Percentiles rank a stretch among this genome's conserved stretches.
Conservation (phyloP, 805 yeast species). For the Yamadazyma scolyti region DNA sequence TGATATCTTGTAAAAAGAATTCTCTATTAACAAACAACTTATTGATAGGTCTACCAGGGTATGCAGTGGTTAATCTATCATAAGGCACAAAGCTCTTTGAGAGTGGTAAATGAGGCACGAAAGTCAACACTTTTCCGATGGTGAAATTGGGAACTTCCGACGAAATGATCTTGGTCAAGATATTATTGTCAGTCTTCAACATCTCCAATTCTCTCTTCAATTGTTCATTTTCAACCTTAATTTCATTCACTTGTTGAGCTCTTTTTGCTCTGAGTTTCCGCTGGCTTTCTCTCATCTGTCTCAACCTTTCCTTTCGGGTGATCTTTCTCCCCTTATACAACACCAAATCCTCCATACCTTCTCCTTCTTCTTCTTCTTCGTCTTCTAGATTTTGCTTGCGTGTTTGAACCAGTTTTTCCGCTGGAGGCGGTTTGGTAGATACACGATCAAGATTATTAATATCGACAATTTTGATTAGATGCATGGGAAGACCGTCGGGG, state of each 20-base stretch:
- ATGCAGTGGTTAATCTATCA: slow-evolving; percentile 3
- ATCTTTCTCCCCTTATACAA: slow-evolving; percentile 7
- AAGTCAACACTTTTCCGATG: slow-evolving; percentile 4
- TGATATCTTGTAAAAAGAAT: neutral
- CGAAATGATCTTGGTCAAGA: slow-evolving; percentile 1
- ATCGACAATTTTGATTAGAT: too few relatives aligned
- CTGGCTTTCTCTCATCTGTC: slow-evolving; percentile 9
- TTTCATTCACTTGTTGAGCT: neutral
- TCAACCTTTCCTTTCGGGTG: slow-evolving; percentile 4
- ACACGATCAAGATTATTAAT: neutral
- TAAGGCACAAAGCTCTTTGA: slow-evolving; percentile 1
- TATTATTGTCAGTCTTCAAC: slow-evolving; percentile 1
- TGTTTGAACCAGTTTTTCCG: too few relatives aligned
- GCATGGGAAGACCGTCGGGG: too few relatives aligned
- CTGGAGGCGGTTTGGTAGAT: neutral
- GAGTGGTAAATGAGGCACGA: slow-evolving; percentile 2
- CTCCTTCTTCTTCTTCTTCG: too few relatives aligned
- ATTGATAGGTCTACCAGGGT: neutral
- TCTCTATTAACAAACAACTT: slow-evolving; percentile 1
- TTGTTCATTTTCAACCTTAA: slow-evolving; percentile 4
- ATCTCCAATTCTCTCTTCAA: slow-evolving; percentile 1
- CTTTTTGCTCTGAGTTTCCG: slow-evolving; percentile 4
- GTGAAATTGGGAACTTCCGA: slow-evolving; percentile 4
- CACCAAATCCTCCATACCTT: slow-evolving; percentile 4
- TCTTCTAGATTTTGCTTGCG: too few relatives aligned